Conservation (phyloP, 495 filamentous ascomycete genomes). For the Penicillium coprophilum region DNA sequence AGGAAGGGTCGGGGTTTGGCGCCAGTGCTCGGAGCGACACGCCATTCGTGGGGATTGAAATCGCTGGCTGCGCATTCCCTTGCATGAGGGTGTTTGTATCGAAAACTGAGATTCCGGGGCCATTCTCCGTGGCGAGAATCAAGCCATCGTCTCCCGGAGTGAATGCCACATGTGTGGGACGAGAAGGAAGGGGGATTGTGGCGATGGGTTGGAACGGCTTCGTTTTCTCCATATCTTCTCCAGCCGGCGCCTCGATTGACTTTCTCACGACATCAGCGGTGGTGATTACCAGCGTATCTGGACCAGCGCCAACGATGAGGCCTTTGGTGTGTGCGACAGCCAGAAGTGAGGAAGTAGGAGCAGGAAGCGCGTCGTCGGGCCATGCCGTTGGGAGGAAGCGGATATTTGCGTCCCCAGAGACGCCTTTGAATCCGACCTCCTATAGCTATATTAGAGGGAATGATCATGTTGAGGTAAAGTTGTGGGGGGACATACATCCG, state of each 20-base stretch:
- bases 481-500: constrained; percentile 41
- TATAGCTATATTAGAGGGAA: constrained; percentile 32
- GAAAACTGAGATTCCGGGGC: constrained; percentile 82
- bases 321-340: constrained; percentile 78
- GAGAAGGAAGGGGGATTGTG: constrained; percentile 66
- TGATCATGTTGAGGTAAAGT: background rate
- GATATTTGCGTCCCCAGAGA: constrained; percentile 79
- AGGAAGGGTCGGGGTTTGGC: constrained; percentile 73
- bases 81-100: constrained; percentile 63
- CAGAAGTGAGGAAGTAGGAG: constrained; percentile 79
- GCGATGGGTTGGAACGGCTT: constrained; percentile 73
- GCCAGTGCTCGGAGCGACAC: constrained; percentile 69
- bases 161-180: constrained; percentile 87
- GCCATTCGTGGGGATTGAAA: constrained; percentile 76
- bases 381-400: constrained; percentile 77
- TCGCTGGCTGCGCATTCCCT: constrained; percentile 61
- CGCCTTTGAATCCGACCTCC: constrained; percentile 79
- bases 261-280: constrained; percentile 75
- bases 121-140: constrained; percentile 77
- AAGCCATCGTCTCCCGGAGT: constrained; percentile 81
- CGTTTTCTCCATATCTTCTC: constrained; percentile 57
- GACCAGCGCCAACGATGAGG: constrained; percentile 82
- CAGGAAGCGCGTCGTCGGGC: constrained; percentile 69
- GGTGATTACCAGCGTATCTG: constrained; percentile 72
- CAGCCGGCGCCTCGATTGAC: constrained; percentile 61